Evolutionary conservation across 495 filamentous ascomycete species (phyloP).

Genomic region (Pseudevernia furfuracea): DNA sequence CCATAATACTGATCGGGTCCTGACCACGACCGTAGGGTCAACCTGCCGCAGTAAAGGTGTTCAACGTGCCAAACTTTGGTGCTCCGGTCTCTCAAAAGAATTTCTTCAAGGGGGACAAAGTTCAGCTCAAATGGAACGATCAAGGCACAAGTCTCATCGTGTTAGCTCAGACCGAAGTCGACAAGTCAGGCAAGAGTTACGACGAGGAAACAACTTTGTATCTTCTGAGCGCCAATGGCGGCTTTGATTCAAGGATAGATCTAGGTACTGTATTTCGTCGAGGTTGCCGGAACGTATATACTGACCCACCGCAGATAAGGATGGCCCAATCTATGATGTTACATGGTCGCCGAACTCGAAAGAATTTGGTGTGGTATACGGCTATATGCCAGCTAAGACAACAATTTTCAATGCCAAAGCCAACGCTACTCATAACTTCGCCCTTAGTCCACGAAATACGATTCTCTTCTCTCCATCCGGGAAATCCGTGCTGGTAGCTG

Average conservation of each 20-base stretch:
- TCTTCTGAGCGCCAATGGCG: conserved; percentile 82
- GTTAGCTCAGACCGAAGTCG: conserved; percentile 94
- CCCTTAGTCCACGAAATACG: conserved; percentile 83
- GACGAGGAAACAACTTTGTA: conserved; percentile 98
- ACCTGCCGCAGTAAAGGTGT: conserved; percentile 89
- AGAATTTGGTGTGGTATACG: conserved; percentile 95
- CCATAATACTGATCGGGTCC: background rate
- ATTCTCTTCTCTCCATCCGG: conserved; percentile 92
- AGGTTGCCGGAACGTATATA: background rate
- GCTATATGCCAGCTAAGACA: conserved; percentile 95
- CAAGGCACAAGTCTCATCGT: conserved; percentile 86
- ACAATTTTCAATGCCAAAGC: conserved; percentile 90
- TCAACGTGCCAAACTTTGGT: conserved; percentile 78
- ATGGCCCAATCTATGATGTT: conserved; percentile 96
- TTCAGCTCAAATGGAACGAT: conserved; percentile 94
- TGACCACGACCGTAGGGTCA: conserved; percentile 52
- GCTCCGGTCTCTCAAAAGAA: conserved; percentile 87
- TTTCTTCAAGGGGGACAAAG: conserved; percentile 98
- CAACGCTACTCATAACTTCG: conserved; percentile 70
- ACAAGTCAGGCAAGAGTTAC: conserved; percentile 96
- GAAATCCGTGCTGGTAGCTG: conserved; percentile 85
- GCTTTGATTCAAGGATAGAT: conserved; percentile 84
- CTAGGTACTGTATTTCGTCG: conserved; percentile 46
- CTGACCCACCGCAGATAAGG: conserved; percentile 59
- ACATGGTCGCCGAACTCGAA: conserved; percentile 95